Percentiles rank a stretch among this genome's conserved stretches.
phyloP scores from a whole-genome alignment of 352 stramenopile species.

The Pythium periplocum region DNA sequence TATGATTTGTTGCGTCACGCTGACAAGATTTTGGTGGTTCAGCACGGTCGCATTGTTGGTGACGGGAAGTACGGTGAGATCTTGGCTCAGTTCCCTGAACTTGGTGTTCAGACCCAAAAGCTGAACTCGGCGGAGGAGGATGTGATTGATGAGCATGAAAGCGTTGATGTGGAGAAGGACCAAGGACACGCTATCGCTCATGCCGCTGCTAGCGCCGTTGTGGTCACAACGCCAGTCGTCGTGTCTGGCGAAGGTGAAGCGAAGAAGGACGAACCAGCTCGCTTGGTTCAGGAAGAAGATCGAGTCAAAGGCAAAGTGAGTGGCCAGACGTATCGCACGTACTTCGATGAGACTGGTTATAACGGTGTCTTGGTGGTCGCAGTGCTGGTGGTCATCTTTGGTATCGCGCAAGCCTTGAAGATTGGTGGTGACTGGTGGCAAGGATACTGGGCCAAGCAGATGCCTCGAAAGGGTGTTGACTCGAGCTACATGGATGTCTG shows the following conservation, averaged over 20 bases:
- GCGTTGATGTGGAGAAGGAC: conserved; percentile 7
- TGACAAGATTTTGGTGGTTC: conserved; percentile 21
- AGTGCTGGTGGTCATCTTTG: conserved; percentile 14
- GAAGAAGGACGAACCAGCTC: background rate
- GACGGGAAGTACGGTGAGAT: conserved; percentile 10
- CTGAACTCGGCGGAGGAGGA: background rate
- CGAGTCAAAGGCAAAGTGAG: conserved; percentile 21
- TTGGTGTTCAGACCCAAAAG: background rate
- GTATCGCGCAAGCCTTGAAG: conserved; percentile 10
- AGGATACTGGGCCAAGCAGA: conserved; percentile 23
- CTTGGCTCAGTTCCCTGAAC: conserved; percentile 14
- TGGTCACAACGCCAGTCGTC: background rate
- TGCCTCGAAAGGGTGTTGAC: conserved; percentile 6
- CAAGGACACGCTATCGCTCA: conserved; percentile 7
- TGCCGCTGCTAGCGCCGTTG: background rate
- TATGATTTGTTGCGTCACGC: conserved; percentile 23
- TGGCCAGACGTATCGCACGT: background rate
- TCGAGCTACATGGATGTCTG: conserved; percentile 15
- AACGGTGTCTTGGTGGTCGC: conserved; percentile 17
- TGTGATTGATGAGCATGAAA: conserved; percentile 2
- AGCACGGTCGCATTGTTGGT: too few species aligned
- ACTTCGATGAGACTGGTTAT: background rate
- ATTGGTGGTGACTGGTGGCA: conserved; percentile 19
- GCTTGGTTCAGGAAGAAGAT: conserved; percentile 23
- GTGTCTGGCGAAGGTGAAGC: background rate